These are phyloP conservation scores for Clitocybe nebularis DNA, from an alignment of 1,284 basidiomycete genomes.

Conservation along the genomic window DNA sequence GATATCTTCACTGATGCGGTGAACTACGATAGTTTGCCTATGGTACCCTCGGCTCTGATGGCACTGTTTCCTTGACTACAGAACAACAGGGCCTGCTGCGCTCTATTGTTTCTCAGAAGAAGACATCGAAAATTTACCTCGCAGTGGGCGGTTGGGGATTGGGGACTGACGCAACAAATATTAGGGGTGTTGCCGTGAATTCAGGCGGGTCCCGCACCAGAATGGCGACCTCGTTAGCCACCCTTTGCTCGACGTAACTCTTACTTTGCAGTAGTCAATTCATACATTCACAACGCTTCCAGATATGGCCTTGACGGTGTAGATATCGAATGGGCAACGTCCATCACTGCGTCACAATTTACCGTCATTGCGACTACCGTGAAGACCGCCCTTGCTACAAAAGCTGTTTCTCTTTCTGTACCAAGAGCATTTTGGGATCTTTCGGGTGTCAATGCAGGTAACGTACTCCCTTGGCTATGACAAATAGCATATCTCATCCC, in stretches of 20 bases:
- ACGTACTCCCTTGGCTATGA: background rate
- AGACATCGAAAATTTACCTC: too few species aligned
- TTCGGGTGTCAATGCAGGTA: background rate
- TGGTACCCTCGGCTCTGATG: constrained; percentile 1
- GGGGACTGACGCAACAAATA: constrained; percentile 3
- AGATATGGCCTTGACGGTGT: constrained; percentile 8
- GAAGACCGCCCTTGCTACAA: background rate
- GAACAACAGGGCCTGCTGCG: background rate
- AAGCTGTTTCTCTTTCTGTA: background rate
- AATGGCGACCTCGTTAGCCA: constrained; percentile 2
- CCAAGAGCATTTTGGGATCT: background rate
- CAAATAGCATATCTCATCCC: constrained; percentile 7
- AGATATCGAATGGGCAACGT: constrained; percentile 7
- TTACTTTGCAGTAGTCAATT: background rate
- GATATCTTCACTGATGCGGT: too few species aligned
- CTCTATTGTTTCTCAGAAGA: background rate
- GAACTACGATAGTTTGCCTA: background rate
- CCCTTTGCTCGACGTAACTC: constrained; percentile 5
- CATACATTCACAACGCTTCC: background rate
- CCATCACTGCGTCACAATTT: constrained; percentile 4
- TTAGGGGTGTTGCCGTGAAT: constrained; percentile 2
- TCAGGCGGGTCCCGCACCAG: constrained; percentile 2
- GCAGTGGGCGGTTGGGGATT: constrained; percentile 10
- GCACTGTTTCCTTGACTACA: background rate
- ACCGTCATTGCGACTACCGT: constrained; percentile 1